Conservation (phyloP, 805 yeast species). For the Kluyveromyces starmeri region DNA sequence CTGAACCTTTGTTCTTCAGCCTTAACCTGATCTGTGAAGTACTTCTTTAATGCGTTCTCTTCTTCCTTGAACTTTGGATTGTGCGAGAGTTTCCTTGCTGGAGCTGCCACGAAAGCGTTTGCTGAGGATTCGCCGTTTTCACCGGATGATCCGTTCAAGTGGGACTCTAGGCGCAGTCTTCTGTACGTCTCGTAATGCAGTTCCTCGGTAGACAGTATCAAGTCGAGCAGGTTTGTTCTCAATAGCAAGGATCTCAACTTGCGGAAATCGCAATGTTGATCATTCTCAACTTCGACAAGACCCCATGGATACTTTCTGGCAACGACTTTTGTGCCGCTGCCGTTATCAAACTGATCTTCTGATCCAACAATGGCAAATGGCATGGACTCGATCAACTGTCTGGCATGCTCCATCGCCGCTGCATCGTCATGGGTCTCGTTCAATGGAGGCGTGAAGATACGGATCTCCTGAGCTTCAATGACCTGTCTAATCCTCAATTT, state of each 20-base stretch:
- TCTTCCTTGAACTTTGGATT: slow-evolving; percentile 96
- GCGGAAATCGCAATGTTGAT: slow-evolving; percentile 75
- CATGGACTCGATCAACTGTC: slow-evolving; percentile 71
- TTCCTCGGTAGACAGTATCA: slow-evolving; percentile 72
- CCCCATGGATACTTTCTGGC: slow-evolving; percentile 94
- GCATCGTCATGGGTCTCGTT: slow-evolving; percentile 42
- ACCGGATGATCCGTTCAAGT: slow-evolving; percentile 24
- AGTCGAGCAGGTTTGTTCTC: slow-evolving; percentile 77
- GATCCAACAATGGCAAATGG: slow-evolving; percentile 82
- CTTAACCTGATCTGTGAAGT: slow-evolving; percentile 93
- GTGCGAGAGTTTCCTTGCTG: slow-evolving; percentile 45
- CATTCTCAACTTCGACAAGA: slow-evolving; percentile 78
- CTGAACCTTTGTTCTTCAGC: slow-evolving; percentile 94
- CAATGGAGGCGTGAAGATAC: slow-evolving; percentile 76
- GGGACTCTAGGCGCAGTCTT: slow-evolving; percentile 55
- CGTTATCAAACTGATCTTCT: slow-evolving; percentile 57
- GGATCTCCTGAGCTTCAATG: slow-evolving; percentile 75
- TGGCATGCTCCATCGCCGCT: slow-evolving; percentile 71
- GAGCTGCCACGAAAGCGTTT: slow-evolving; percentile 22
- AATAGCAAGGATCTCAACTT: slow-evolving; percentile 69
- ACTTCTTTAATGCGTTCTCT: slow-evolving; percentile 86
- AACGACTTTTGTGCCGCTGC: slow-evolving; percentile 54
- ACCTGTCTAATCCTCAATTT: slow-evolving; percentile 72
- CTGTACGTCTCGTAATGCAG: slow-evolving; percentile 75
- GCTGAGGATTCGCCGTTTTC: slow-evolving; percentile 27